phyloP scores from a whole-genome alignment of 768 basidiomycete genomes.

The Mycena olivaceomarginata region DNA sequence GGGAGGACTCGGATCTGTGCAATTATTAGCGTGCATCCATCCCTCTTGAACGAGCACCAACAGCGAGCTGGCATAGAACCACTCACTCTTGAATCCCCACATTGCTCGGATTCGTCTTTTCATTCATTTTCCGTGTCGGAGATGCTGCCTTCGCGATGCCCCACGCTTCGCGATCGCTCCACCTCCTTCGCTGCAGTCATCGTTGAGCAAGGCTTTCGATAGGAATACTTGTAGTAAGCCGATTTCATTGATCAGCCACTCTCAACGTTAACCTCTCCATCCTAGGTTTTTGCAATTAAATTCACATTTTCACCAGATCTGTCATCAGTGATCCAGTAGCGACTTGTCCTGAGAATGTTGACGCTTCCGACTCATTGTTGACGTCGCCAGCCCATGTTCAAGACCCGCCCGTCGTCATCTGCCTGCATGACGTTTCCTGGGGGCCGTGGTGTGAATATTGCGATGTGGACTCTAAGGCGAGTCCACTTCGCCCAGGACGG shows the following conservation, averaged over 20 bases:
- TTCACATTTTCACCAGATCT: not conserved
- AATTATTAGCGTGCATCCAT: not conserved
- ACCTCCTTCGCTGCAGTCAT: not conserved
- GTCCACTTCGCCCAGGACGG: not conserved
- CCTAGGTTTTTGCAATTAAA: not conserved
- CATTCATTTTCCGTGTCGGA: not conserved
- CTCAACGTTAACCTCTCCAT: not conserved
- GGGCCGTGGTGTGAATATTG: too few species aligned
- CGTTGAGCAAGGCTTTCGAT: not conserved
- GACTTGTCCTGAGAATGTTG: not conserved
- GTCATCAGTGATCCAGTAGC: not conserved
- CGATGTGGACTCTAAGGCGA: too few species aligned
- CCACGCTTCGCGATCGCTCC: constrained; percentile 5
- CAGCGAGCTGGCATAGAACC: not conserved
- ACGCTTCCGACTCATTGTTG: not conserved
- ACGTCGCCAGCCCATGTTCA: not conserved
- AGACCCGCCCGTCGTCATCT: constrained; percentile 20
- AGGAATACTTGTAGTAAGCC: not conserved
- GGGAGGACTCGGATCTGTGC: not conserved
- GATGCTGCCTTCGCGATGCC: constrained; percentile 14
- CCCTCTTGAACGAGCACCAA: not conserved
- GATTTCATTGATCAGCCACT: not conserved
- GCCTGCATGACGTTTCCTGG: constrained; percentile 2
- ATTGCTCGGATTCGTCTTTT: not conserved
- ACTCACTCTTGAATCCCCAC: not conserved